phyloP scores from a whole-genome alignment of 192 early-diverging fungal genomes.

The Geranomyces variabilis region DNA sequence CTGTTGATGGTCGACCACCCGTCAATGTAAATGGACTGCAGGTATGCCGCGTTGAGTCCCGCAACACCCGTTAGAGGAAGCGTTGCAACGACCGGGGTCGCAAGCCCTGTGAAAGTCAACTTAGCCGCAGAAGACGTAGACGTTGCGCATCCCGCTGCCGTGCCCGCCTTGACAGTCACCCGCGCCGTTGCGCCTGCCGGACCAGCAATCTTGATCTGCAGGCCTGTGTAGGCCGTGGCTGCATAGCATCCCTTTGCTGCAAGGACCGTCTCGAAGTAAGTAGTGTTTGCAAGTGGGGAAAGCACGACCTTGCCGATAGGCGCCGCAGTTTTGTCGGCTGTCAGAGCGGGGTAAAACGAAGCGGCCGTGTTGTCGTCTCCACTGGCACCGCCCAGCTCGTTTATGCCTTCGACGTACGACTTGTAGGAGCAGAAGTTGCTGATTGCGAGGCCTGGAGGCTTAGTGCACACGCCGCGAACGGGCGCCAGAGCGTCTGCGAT shows the following conservation, averaged over 20 bases:
- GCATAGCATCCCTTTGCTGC: no score
- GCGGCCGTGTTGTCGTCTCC: slow-evolving; percentile 1
- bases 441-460: no score
- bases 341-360: not conserved
- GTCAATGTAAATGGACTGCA: not conserved
- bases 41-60: slow-evolving; percentile 1
- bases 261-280: not conserved
- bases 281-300: not conserved
- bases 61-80: slow-evolving; percentile 1
- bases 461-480: no score
- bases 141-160: not conserved
- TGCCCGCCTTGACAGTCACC: not conserved
- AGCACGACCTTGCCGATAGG: not conserved
- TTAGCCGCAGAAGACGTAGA: not conserved
- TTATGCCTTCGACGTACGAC: not conserved
- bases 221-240: not conserved
- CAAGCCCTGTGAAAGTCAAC: not conserved
- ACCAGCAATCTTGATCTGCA: not conserved
- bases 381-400: not conserved
- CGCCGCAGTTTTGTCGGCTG: not conserved
- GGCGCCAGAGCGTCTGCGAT: no score
- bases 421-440: no score
- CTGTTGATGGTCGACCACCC: not conserved
- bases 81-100: not conserved
- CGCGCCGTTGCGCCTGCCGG: not conserved